Evolutionary conservation across 345 rosid genomes (phyloP).

Genomic region (Linum tenue): DNA sequence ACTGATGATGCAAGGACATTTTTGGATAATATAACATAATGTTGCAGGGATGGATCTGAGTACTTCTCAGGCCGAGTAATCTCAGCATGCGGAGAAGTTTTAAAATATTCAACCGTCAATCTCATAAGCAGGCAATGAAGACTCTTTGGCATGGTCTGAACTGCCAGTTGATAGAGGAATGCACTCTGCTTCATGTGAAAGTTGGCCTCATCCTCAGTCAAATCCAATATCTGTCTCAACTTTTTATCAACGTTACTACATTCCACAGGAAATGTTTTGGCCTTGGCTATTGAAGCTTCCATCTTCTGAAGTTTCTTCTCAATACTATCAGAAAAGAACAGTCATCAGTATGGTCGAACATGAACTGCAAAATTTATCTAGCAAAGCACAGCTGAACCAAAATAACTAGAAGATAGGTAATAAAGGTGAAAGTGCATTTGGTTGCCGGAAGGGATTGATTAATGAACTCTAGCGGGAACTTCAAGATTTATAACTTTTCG

Average conservation of each 20-base stretch:
- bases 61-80: constrained; percentile 37
- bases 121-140: constrained; percentile 27
- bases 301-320: constrained; percentile 51
- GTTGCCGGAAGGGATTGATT: neutral
- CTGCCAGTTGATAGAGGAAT: constrained; percentile 39
- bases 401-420: neutral
- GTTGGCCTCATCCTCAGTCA: constrained; percentile 85
- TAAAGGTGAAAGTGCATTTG: neutral
- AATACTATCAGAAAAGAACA: constrained; percentile 37
- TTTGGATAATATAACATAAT: constrained; percentile 20
- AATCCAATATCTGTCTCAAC: constrained; percentile 78
- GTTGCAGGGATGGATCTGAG: constrained; percentile 25
- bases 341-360: neutral
- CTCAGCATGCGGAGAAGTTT: constrained; percentile 31
- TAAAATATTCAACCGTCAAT: constrained; percentile 25
- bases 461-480: constrained; percentile 3
- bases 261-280: constrained; percentile 60
- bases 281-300: constrained; percentile 59
- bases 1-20: constrained; percentile 27
- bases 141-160: constrained; percentile 29
- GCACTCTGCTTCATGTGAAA: constrained; percentile 79
- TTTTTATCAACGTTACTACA: constrained; percentile 90
- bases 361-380: neutral
- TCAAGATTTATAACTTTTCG: too few relatives aligned
- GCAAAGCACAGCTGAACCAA: neutral